Base-by-base conservation (phyloP, 148 eudicot genomes). In the Pharnaceum exiguum region DNA sequence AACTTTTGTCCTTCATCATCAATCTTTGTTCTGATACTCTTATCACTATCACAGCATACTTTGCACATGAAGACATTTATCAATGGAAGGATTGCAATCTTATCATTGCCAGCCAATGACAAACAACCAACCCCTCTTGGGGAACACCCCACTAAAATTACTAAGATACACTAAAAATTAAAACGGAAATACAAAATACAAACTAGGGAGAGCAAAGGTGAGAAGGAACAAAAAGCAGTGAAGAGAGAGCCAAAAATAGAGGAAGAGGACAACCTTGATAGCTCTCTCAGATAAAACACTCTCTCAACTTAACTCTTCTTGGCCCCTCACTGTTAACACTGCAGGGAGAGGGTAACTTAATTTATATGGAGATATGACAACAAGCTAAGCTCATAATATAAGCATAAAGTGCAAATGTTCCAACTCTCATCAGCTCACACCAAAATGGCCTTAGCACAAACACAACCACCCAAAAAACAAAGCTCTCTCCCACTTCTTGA, bases 361-460 rank as follows among this genome's bases (percentile, higher is more conserved):
- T 47, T 16, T 19, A 39, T 47, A 49, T 35, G 36, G 13, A 23
- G 42, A 31, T 4, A 54, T n/a, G n/a, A n/a, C n/a, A n/a, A n/a
- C 50, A 48, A 21, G 2, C 12, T 17, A 10, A 22, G 13, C 44
- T 26, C 27, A 30, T n/a, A n/a, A 23, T 52, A 9, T 51, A 22
- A 33, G 31, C 30, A 25, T 40, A 52, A 51, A 67, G 11, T 5
- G 28, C 53, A 36, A 26, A 36, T 17, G 15, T 24, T 10, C 42
- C 22, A 17, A 33, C 9, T 23, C 30, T 22, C 30, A 8, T 46
- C 46, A 18, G 25, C 43, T 11, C 36, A 39, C 10, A 38, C 17
- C n/a, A 60, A 21, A 38, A 69, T 69, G 73, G 51, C 43, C 44
- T 35, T 57, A 13, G 38, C 37, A 46, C 36, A 46, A 46, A 53